A percentile compares a stretch with the other conserved stretches of the same genome.
phyloP scores from a whole-genome alignment of 2,329 filamentous ascomycete species.

The Malbranchea cinnamomea region DNA sequence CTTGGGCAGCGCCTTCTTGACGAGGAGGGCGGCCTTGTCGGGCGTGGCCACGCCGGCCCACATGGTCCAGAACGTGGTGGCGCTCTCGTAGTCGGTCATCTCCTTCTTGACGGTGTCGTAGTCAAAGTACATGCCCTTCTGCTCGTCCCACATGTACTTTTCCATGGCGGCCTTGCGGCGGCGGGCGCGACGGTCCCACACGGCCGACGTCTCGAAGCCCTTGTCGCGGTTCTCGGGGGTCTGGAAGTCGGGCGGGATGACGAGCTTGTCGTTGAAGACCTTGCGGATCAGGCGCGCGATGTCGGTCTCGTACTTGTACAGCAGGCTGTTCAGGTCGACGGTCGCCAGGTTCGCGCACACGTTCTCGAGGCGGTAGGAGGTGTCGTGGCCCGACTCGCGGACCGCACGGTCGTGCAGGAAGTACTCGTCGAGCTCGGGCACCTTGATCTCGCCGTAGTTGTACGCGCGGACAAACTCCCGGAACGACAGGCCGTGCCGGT shows the following conservation, averaged over 20 bases:
- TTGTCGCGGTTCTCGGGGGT: constrained; percentile 49
- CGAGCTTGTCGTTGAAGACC: constrained; percentile 67
- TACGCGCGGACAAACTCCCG: constrained; percentile 78
- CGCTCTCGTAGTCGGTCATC: constrained; percentile 73
- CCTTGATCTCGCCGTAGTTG: constrained; percentile 58
- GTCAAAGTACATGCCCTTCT: constrained; percentile 94
- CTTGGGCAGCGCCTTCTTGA: constrained; percentile 64
- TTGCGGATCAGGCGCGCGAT: constrained; percentile 76
- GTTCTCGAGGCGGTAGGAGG: constrained; percentile 80
- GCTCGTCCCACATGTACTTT: constrained; percentile 85
- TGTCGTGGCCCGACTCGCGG: constrained; percentile 92
- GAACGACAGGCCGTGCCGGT: constrained; percentile 72
- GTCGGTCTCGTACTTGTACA: constrained; percentile 96
- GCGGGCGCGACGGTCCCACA: constrained; percentile 81
- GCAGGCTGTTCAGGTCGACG: constrained; percentile 81
- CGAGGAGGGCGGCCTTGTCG: constrained; percentile 70
- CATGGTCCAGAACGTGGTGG: constrained; percentile 92
- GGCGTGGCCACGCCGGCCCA: constrained; percentile 86
- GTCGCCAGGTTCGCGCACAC: constrained; percentile 80
- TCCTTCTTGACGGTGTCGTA: constrained; percentile 76
- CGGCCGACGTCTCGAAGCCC: constrained; percentile 64
- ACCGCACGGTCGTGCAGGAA: constrained; percentile 93
- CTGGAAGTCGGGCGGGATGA: constrained; percentile 72
- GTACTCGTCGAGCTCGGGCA: constrained; percentile 86
- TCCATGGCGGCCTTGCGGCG: constrained; percentile 74